Evolutionary conservation across 2,329 filamentous ascomycete genomes (phyloP), one percentile per base, ranked within the genome.

Genomic region (Talaromyces atroroseus): DNA sequence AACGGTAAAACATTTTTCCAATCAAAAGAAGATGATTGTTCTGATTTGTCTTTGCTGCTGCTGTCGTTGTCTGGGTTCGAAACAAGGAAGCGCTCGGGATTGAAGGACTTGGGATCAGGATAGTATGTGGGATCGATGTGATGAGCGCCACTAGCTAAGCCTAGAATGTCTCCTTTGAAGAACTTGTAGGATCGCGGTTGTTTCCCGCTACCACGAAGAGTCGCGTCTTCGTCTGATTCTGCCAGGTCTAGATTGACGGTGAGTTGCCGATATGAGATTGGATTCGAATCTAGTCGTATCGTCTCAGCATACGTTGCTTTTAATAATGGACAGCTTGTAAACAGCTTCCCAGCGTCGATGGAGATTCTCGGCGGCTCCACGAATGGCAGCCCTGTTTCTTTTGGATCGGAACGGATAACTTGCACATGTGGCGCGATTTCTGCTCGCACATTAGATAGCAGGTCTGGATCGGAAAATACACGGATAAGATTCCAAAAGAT

Each of bases 401-500:
- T 62, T 4, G 65, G 66, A 36, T 61, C 70, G 8, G 71, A 73
- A 3, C 73, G 69, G 2, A 61, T 62, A 10, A 76, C 68, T 45
- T 68, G 68, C 16, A 72, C 74, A 52, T 71, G 76, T 2, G 74
- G 70, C 1, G 67, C 65, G 26, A 80, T 74, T 62, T 82, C 80
- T 44, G 68, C 63, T 8, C 77, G 69, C 18, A 81, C 70, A 8
- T 74, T 68, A 14, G 70, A 62, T 18, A 77, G 62, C 14, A 81
- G 68, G 0, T 64, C 63, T 2, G 70, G 67, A 14, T 73, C 71
- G 1, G 73, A 66, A 54, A 76, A 72, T 40, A 82, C 72, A 49
- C 77, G 75, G 24, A 78, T 66, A 8, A 80, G 59, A 59, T 76
- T 74, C 78, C 79, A 82, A 63, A 79, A 81, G n/a, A 77, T 71